Evolutionary conservation across 2,329 filamentous ascomycete genomes (phyloP).

Genomic region (Alternaria angustiovoidea): DNA sequence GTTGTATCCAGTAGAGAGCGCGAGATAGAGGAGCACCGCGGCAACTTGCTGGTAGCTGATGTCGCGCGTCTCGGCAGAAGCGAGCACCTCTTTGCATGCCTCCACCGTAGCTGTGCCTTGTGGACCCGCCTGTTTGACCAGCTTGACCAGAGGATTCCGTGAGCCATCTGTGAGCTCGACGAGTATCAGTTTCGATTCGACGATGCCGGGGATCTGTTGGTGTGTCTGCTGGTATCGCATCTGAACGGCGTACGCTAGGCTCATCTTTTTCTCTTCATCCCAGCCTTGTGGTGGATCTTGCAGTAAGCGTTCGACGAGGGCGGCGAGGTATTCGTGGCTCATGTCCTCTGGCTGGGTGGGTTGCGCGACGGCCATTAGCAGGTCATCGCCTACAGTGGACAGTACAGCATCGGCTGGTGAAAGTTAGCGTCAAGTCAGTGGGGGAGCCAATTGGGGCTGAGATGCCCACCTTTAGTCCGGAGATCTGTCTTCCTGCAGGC

Average conservation of each 20-base stretch:
- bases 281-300: constrained; percentile 88
- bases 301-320: constrained; percentile 85
- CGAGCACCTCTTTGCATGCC: constrained; percentile 67
- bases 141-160: constrained; percentile 66
- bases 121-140: constrained; percentile 77
- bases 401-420: constrained; percentile 84
- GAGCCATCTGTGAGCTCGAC: constrained; percentile 69
- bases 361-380: constrained; percentile 77
- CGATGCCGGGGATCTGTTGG: constrained; percentile 71
- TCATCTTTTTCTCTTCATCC: constrained; percentile 75
- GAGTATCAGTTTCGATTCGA: constrained; percentile 75
- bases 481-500: constrained; percentile 88
- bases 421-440: constrained; percentile 24
- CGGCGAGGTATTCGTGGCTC: constrained; percentile 73
- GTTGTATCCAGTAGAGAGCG: constrained; percentile 69
- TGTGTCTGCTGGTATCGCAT: constrained; percentile 71
- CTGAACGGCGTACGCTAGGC: constrained; percentile 68
- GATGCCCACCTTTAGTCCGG: constrained; percentile 79
- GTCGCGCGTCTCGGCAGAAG: constrained; percentile 65
- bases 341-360: constrained; percentile 71
- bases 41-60: constrained; percentile 85
- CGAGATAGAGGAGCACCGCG: constrained; percentile 76
- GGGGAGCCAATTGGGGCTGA: not conserved
- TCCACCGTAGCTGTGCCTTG: constrained; percentile 81
- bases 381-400: constrained; percentile 77